Base-by-base conservation (phyloP, 305 asterid species). In the Lippia alba region DNA sequence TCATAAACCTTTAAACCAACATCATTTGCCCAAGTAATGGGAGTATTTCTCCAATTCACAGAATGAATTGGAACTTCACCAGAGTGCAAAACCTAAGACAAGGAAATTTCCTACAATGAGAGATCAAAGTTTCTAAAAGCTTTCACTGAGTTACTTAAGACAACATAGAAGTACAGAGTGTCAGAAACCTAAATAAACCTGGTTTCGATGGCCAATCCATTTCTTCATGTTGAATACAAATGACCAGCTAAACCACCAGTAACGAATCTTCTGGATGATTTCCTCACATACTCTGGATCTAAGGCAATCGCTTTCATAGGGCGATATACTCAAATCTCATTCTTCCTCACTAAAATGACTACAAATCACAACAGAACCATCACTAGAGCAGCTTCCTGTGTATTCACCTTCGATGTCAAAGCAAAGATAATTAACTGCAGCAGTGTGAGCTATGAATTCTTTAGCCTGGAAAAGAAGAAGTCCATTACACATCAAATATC, bases 61-160 rank as follows among this genome's bases (percentile, higher is more conserved):
- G 91, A 89, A 78, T 94, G 99, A 81, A 94, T 86, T 18, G 99
- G 99, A 54, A 97, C 99, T 83, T 94, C 99, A 64, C 96, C 99
- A 56, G 92, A 90, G 87, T 94, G 99, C 82, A 94, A 76, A 83
- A 91, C 92, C 99, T 94, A 81, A 64, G 78, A 78, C 74, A 36
- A 78, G 60, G 66, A 81, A 71, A 51, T 39, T 24, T 62, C 51
- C 70, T 61, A 75, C 70, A 72, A 36, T 73, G 32, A 72, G 67
- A 49, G 32, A 20, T 55, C 72, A 76, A 68, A 56, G 55, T 72
- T 76, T 55, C 58, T 40, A 54, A 75, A 69, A 64, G 48, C 67
- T 68, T 51, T 68, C 63, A 24, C 70, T 48, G 30, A 61, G 51
- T 55, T 53, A 66, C 61, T 68, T 66, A 69, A 41, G 70, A 75